Percentiles rank a stretch among this genome's conserved stretches.
These are phyloP conservation scores for Climacium dendroides DNA, from an alignment of 225 moss, liverwort and hornwort genomes.

Conservation along the genomic window DNA sequence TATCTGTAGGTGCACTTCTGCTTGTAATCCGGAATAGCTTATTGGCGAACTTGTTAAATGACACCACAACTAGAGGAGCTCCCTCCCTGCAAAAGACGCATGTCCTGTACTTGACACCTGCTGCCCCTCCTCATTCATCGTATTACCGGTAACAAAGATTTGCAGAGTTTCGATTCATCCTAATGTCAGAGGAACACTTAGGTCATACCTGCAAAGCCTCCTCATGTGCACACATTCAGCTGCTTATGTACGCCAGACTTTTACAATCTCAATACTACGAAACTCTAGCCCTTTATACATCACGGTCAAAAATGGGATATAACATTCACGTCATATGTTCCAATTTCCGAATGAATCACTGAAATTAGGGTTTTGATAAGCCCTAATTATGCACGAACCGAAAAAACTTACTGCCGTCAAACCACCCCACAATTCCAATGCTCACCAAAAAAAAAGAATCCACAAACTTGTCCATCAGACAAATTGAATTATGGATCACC, in stretches of 20 bases:
- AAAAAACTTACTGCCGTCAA: background rate
- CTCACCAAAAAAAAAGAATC: background rate
- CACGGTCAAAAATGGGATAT: background rate
- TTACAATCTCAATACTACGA: background rate
- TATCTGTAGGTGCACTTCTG: constrained; percentile 48
- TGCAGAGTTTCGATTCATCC: background rate
- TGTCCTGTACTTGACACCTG: background rate
- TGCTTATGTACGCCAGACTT: background rate
- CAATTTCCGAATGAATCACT: background rate
- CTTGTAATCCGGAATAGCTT: constrained; percentile 26
- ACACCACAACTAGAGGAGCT: constrained; percentile 44
- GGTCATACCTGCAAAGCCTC: background rate
- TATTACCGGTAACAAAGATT: background rate
- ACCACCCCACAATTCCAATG: background rate
- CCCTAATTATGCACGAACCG: background rate
- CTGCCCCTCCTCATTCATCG: background rate
- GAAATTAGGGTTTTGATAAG: background rate
- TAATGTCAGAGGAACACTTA: background rate
- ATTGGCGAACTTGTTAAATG: constrained; percentile 60
- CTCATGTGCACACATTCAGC: background rate
- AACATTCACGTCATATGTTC: background rate
- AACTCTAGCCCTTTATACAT: background rate
- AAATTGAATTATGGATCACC: background rate
- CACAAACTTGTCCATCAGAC: background rate
- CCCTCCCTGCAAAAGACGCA: background rate